Evolutionary conservation across 2,329 filamentous ascomycete species (phyloP).

Genomic region (Colletotrichum viniferum): DNA sequence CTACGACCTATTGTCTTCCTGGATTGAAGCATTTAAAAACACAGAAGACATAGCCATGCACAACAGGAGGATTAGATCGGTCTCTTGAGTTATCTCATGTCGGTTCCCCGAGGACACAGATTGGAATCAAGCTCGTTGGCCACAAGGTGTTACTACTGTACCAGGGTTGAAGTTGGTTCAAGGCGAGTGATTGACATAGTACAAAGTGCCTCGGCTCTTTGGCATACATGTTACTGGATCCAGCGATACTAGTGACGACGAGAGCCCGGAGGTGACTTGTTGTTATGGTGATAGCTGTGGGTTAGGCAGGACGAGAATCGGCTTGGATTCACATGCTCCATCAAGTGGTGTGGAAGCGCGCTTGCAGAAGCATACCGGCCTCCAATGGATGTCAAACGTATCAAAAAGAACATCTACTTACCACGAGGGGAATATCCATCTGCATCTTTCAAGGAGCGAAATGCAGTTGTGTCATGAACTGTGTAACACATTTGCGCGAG

Average conservation of each 20-base stretch:
- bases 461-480: background rate
- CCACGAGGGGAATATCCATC: too few species aligned
- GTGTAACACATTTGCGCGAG: background rate
- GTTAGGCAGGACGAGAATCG: background rate
- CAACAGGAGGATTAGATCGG: accelerated
- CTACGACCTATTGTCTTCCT: background rate
- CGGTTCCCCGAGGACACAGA: background rate
- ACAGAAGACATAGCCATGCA: too few species aligned
- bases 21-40: background rate
- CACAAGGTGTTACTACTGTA: background rate
- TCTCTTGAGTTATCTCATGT: too few species aligned
- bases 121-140: background rate
- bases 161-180: background rate
- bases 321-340: too few species aligned
- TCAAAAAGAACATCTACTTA: background rate
- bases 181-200: background rate
- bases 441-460: too few species aligned
- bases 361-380: background rate
- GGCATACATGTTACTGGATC: too few species aligned
- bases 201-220: background rate
- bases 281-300: background rate
- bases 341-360: background rate
- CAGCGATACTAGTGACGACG: too few species aligned
- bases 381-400: background rate
- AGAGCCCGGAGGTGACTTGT: background rate